Conservation (phyloP, 345 rosid species). For the Salix caprea region DNA sequence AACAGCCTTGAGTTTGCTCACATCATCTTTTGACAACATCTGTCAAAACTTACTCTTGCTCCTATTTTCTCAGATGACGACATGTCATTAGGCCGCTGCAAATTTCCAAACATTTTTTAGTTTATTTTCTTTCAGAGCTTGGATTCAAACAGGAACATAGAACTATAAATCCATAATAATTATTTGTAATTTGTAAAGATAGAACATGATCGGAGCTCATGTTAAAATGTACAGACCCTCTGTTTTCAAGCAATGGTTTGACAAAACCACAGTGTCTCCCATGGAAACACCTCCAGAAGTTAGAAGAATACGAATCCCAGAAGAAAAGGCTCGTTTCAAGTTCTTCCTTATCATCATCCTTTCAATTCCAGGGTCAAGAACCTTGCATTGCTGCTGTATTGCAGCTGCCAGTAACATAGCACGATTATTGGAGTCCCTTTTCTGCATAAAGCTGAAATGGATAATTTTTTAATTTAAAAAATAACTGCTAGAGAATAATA, state of each 20-base stretch:
- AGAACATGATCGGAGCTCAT: slow-evolving; percentile 4
- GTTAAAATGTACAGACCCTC: slow-evolving; percentile 63
- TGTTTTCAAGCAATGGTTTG: slow-evolving; percentile 74
- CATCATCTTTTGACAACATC: slow-evolving; percentile 81
- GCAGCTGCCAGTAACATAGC: slow-evolving; percentile 84
- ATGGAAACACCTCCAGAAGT: slow-evolving; percentile 99
- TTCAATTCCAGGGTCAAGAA: slow-evolving; percentile 79
- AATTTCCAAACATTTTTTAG: slow-evolving; percentile 16
- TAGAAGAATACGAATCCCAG: slow-evolving; percentile 70
- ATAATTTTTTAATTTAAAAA: slow-evolving; percentile 12
- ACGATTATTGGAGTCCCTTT: slow-evolving; percentile 84
- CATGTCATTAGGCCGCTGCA: slow-evolving; percentile 90
- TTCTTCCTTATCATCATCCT: slow-evolving; percentile 55
- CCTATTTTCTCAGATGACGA: slow-evolving; percentile 78
- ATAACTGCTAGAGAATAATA: background rate
- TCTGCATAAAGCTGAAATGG: slow-evolving; percentile 45
- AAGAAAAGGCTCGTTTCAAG: slow-evolving; percentile 59
- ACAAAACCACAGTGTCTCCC: slow-evolving; percentile 90
- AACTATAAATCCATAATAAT: background rate
- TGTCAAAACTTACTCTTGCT: slow-evolving; percentile 63
- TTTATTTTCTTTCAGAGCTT: background rate
- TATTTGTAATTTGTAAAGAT: too few relatives aligned
- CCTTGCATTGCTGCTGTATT: slow-evolving; percentile 68
- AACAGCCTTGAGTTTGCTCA: slow-evolving; percentile 57
- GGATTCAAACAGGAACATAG: background rate